Evolutionary conservation across 192 early-diverging fungal genomes (phyloP).

Genomic region (Coemansia sp.): DNA sequence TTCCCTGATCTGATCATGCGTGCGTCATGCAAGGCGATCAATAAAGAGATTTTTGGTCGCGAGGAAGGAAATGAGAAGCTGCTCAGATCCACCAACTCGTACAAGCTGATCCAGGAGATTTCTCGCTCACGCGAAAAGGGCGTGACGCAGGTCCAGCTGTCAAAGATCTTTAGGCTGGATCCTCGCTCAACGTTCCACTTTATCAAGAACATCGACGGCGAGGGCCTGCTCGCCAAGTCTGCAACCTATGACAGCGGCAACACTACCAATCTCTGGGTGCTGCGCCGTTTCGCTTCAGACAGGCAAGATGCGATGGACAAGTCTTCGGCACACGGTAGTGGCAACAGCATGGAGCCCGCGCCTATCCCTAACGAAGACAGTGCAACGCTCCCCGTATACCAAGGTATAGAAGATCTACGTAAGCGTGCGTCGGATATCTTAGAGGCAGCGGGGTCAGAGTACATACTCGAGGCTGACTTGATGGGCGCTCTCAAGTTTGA

Average conservation of each 20-base stretch:
- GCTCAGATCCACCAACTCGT: slow-evolving; percentile 12
- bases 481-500: slow-evolving; percentile 34
- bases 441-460: slow-evolving; percentile 12
- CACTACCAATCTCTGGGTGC: slow-evolving; percentile 44
- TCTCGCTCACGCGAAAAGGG: slow-evolving; percentile 34
- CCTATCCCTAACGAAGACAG: background rate
- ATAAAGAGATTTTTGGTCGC: slow-evolving; percentile 35
- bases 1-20: slow-evolving; percentile 31
- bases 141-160: slow-evolving; percentile 31
- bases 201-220: slow-evolving; percentile 35
- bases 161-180: slow-evolving; percentile 27
- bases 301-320: background rate
- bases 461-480: slow-evolving; percentile 43
- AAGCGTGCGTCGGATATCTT: slow-evolving; percentile 23
- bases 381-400: background rate
- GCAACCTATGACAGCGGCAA: slow-evolving; percentile 20
- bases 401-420: slow-evolving; percentile 19
- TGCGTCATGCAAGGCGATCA: slow-evolving; percentile 20
- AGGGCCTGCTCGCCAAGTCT: slow-evolving; percentile 36
- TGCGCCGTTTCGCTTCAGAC: slow-evolving; percentile 29
- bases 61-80: slow-evolving; percentile 33
- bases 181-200: slow-evolving; percentile 40
- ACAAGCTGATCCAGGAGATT: slow-evolving; percentile 24
- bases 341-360: background rate
- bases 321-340: background rate